Evolutionary conservation across 164 flowering plant species (phyloP), one percentile per base, ranked within the genome.

Genomic region (Sextonia rubra): DNA sequence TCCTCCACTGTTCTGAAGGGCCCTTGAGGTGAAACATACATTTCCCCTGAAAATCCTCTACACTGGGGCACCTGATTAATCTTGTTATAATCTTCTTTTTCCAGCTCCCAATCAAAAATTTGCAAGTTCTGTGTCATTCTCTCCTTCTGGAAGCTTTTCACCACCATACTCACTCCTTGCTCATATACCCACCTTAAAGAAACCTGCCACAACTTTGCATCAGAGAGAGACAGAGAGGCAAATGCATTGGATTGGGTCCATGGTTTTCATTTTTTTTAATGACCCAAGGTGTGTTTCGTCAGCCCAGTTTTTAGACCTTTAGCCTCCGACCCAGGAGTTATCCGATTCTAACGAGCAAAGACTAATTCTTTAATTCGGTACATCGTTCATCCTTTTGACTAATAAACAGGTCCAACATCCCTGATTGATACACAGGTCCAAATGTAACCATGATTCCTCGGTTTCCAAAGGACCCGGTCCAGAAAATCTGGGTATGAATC

Each of bases 91-190:
- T 82, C 85, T 14, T 80, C 81, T 32, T 74, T 47, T 1, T 29
- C 74, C 12, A 82, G 71, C 24, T 76, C 67, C 78, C 81, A 80
- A 29, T 78, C 77, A 55, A 82, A 74, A 23, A 78, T 72, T 5
- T 80, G 64, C 24, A 71, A 68, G 66, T 82, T 82, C 48, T 82
- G 74, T 47, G 76, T 74, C 76, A 78, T 14, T 48, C 81, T 71
- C 22, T 47, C 75, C 73, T 72, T 68, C 66, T 78, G 72, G 73
- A 75, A 82, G 73, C 85, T 82, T 72, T 82, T 82, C 49, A 69
- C 76, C 49, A 80, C 26, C 3, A 69, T 7, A 47, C 70, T 71
- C 63, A 71, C 83, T 25, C 85, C 85, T 69, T 80, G 78, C 66
- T 80, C 76, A 63, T 52, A 25, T 69, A 69, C 68, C 85, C 85